phyloP scores from a whole-genome alignment of 495 filamentous ascomycete species.

The Chaetomium fimeti region DNA sequence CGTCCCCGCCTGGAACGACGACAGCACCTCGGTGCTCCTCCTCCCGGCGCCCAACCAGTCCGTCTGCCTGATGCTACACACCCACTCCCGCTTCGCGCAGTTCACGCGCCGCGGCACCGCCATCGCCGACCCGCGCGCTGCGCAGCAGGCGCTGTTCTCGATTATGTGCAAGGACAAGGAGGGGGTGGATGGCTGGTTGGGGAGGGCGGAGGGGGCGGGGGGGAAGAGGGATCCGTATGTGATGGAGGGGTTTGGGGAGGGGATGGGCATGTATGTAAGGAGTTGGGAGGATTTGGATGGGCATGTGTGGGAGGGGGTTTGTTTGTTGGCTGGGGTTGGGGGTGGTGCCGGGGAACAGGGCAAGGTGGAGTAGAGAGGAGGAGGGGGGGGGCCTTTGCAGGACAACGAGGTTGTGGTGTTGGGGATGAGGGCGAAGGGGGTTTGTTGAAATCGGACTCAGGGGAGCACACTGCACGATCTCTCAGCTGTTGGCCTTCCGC shows the following conservation, averaged over 20 bases:
- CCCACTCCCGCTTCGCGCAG: slow-evolving; percentile 20
- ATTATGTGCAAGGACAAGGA: slow-evolving; percentile 11
- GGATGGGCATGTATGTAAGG: slow-evolving; percentile 27
- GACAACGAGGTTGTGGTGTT: too few relatives aligned
- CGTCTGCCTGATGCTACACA: slow-evolving; percentile 28
- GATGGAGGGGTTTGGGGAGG: slow-evolving; percentile 22
- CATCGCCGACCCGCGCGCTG: slow-evolving; percentile 21
- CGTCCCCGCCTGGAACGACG: slow-evolving; percentile 22
- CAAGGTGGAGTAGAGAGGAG: background rate
- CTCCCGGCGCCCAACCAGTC: slow-evolving; percentile 23
- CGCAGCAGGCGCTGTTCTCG: slow-evolving; percentile 25
- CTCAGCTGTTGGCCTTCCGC: too few relatives aligned
- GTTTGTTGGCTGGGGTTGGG: slow-evolving; percentile 13
- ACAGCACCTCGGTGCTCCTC: slow-evolving; percentile 19
- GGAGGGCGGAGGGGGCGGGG: slow-evolving; percentile 23
- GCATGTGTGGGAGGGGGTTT: slow-evolving; percentile 29
- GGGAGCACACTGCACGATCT: too few relatives aligned
- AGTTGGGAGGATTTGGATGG: slow-evolving; percentile 32
- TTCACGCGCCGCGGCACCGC: slow-evolving; percentile 24
- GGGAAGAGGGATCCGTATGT: slow-evolving; percentile 26
- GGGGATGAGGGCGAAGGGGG: too few relatives aligned
- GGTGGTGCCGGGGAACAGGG: background rate
- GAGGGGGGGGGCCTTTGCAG: too few relatives aligned
- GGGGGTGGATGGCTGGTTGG: slow-evolving; percentile 22
- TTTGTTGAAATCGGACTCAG: too few relatives aligned